Evolutionary conservation across 2,329 filamentous ascomycete species (phyloP), one percentile per base, ranked within the genome.

Genomic region (Scedosporium apiospermum): DNA sequence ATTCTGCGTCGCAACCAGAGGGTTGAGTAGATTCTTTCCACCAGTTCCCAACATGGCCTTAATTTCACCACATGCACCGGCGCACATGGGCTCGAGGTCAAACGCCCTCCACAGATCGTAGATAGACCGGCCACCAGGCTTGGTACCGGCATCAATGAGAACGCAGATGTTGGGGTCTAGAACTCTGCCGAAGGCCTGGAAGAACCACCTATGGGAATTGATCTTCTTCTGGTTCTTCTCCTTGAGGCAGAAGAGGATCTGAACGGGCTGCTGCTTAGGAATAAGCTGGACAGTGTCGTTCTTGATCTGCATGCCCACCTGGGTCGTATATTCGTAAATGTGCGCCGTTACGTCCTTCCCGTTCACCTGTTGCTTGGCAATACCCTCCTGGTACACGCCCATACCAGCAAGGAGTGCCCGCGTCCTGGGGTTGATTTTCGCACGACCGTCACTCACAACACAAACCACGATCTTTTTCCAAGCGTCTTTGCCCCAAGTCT

Each of bases 141-240:
- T 93, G 0, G 95, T 99, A 78, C 95, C 95, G 1, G 95, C 95
- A 76, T 99, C 95, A 67, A 99, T 85, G 61, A 99, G 83, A 10
- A 98, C 93, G 71, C 95, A 98, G 68, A 99, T 96, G 70, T 98
- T 98, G 46, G 95, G 95, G 66, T 98, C 89, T 55, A 99, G 78
- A 3, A 98, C 90, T 23, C 88, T 85, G 38, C 95, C 95, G 73
- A 99, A 99, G 0, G 93, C 95, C 68, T 96, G 89, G 82, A 99
- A 99, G 79, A 99, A 98, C 95, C 95, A 99, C 73, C 95, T 83
- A 74, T 99, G 95, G 0, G 95, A 98, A 74, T 99, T 99, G 84
- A 99, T 99, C 82, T 99, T 99, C 81, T 99, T 99, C 78, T 97
- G 93, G 73, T 99, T 99, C 84, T 97, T 98, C 73, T 99, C 95